Conservation (phyloP, 1,139 yeast genomes). For the Nematodospora anomalae region DNA sequence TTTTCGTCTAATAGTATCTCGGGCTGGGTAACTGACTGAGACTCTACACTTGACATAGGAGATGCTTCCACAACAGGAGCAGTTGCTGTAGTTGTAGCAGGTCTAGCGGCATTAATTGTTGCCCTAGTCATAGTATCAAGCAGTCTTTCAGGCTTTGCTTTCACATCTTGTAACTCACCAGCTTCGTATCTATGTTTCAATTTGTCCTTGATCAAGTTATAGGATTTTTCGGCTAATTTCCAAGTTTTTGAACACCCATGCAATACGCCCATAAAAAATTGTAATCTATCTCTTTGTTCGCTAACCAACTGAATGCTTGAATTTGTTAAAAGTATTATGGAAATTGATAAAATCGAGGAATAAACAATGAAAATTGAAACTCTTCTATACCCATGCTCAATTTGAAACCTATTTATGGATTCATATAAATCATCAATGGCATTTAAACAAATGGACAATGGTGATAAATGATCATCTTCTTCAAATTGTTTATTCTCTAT, state of each 20-base stretch:
- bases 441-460: slow-evolving; percentile 36
- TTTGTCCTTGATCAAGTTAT: slow-evolving; percentile 39
- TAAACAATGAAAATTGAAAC: slow-evolving; percentile 50
- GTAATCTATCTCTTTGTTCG: slow-evolving; percentile 28
- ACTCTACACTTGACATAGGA: slow-evolving; percentile 10
- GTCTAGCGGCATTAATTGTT: not conserved
- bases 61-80: slow-evolving; percentile 5
- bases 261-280: slow-evolving; percentile 37
- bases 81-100: slow-evolving; percentile 1
- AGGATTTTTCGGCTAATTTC: slow-evolving; percentile 51
- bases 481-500: slow-evolving; percentile 14
- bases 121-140: not conserved
- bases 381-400: slow-evolving; percentile 41
- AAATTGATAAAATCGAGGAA: slow-evolving; percentile 47
- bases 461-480: slow-evolving; percentile 23
- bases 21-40: slow-evolving; percentile 19
- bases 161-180: slow-evolving; percentile 10
- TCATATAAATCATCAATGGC: slow-evolving; percentile 45
- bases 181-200: slow-evolving; percentile 23
- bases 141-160: slow-evolving; percentile 2
- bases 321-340: slow-evolving; percentile 43
- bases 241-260: slow-evolving; percentile 46
- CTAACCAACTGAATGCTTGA: slow-evolving; percentile 27
- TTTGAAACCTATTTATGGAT: slow-evolving; percentile 37
- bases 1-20: slow-evolving; percentile 26